Percentiles rank a stretch among this genome's conserved stretches.
These are phyloP conservation scores for Pseudotulostoma volvatum DNA, from an alignment of 495 filamentous ascomycete genomes.

Conservation along the genomic window DNA sequence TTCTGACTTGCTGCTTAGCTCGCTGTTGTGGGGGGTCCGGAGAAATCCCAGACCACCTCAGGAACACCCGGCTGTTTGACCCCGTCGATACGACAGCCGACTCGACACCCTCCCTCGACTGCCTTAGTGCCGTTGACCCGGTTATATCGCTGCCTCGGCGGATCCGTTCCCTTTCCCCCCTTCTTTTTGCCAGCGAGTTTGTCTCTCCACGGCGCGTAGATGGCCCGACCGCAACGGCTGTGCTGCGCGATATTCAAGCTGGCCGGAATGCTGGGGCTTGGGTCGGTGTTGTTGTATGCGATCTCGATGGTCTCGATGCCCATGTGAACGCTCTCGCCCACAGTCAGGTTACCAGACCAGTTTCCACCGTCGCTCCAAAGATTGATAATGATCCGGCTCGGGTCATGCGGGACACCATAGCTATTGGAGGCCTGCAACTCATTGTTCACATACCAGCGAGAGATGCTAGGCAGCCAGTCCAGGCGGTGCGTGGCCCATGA, in stretches of 20 bases:
- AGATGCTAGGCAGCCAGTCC: slow-evolving; percentile 47
- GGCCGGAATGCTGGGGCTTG: background rate
- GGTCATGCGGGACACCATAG: slow-evolving; percentile 44
- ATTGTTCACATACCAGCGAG: slow-evolving; percentile 54
- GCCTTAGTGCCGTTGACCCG: background rate
- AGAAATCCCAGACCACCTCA: background rate
- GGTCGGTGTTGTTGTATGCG: slow-evolving; percentile 39
- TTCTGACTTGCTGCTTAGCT: no score
- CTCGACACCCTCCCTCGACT: slow-evolving; percentile 1
- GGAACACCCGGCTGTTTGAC: slow-evolving; percentile 1
- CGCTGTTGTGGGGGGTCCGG: no score
- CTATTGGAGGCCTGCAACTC: slow-evolving; percentile 37
- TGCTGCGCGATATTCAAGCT: background rate
- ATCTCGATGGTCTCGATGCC: slow-evolving; percentile 64
- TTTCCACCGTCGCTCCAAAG: slow-evolving; percentile 60
- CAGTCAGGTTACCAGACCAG: slow-evolving; percentile 58
- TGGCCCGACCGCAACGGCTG: background rate
- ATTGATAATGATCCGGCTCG: slow-evolving; percentile 48
- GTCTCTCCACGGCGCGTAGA: background rate
- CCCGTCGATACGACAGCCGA: slow-evolving; percentile 2
- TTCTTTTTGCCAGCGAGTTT: background rate
- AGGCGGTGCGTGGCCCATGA: slow-evolving; percentile 55
- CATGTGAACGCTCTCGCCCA: slow-evolving; percentile 40
- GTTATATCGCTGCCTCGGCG: background rate
- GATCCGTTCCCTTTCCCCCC: background rate